Evolutionary conservation across 1,284 basidiomycete species (phyloP).

Genomic region (Clitocybe nebularis): DNA sequence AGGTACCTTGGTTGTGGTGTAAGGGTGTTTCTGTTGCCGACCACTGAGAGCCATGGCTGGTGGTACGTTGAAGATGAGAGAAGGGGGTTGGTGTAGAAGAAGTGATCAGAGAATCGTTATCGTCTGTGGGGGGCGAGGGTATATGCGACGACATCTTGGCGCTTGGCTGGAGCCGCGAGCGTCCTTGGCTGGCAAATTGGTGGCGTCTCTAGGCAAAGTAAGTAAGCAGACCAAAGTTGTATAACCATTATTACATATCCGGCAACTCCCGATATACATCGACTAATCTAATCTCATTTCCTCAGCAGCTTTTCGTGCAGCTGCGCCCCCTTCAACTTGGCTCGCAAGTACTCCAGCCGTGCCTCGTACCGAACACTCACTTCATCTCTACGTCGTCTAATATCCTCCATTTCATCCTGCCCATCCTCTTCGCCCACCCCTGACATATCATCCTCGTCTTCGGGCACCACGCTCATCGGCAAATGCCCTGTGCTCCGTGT

Average conservation of each 20-base stretch:
- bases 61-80: slow-evolving; percentile 41
- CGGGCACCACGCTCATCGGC: slow-evolving; percentile 47
- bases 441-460: slow-evolving; percentile 38
- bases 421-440: slow-evolving; percentile 30
- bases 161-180: neutral
- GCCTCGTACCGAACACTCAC: slow-evolving; percentile 65
- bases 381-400: slow-evolving; percentile 56
- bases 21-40: slow-evolving; percentile 50
- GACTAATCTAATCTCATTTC: slow-evolving; percentile 35
- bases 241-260: slow-evolving; percentile 13
- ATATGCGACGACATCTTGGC: slow-evolving; percentile 24
- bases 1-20: slow-evolving; percentile 67
- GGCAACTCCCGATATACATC: slow-evolving; percentile 22
- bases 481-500: slow-evolving; percentile 41
- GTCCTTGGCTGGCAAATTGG: slow-evolving; percentile 5
- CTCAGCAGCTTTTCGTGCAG: slow-evolving; percentile 64
- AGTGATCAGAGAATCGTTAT: slow-evolving; percentile 27
- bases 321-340: slow-evolving; percentile 70
- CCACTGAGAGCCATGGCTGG: slow-evolving; percentile 54
- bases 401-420: slow-evolving; percentile 53
- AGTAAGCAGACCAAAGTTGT: slow-evolving; percentile 6
- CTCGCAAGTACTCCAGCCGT: slow-evolving; percentile 66
- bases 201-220: neutral
- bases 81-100: slow-evolving; percentile 39
- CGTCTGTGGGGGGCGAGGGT: slow-evolving; percentile 24